Evolutionary conservation across 495 filamentous ascomycete species (phyloP), one percentile per base, ranked within the genome.

Genomic region (Podospora bellae-mahoneyi): DNA sequence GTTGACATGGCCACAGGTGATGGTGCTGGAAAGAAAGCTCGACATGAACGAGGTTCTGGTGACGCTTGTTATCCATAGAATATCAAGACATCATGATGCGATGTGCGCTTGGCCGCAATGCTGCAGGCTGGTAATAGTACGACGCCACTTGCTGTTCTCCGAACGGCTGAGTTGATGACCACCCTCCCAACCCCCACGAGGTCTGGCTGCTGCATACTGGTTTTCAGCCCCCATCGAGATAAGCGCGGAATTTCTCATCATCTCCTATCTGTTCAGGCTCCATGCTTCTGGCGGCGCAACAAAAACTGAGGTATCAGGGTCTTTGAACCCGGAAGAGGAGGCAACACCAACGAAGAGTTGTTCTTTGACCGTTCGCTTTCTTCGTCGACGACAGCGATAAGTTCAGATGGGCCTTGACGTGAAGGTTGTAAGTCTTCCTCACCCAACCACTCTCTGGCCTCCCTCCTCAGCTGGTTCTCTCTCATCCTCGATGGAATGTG

Each of bases 361-460:
- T 10, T 58, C 23, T 58, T 26, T 58, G 55, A 67, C 64, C 10
- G 16, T 23, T 16, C 59, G 26, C 39, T 48, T 48, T 48, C 39
- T 26, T 58, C 55, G 23, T 58, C 55, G 2, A 58, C 4, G 5
- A 58, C 55, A 20, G 55, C 55, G 23, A 26, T 58, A 19, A 44
- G 62, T 28, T 48, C 55, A 4, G 55, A 19, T 23, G 55, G 55
- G 2, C n/a, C 55, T 63, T 4, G 19, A 4, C 60, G 60, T 27
- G 19, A 1, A 20, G 23, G 1, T 27, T 32, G 28, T 4, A 16
- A 63, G 27, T n/a, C 15, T 0, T 26, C 19, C 10, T 61, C 56
- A 2, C 56, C 65, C 57, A 66, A 7, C 57, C 32, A 60, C 32
- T 60, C 57, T 27, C 65, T 61, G 10, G 65, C 57, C 57, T 54